A percentile compares a stretch with the other conserved stretches of the same genome.
phyloP scores from a whole-genome alignment of 2,329 filamentous ascomycete species.

The Stachybotrys chlorohalonatus region DNA sequence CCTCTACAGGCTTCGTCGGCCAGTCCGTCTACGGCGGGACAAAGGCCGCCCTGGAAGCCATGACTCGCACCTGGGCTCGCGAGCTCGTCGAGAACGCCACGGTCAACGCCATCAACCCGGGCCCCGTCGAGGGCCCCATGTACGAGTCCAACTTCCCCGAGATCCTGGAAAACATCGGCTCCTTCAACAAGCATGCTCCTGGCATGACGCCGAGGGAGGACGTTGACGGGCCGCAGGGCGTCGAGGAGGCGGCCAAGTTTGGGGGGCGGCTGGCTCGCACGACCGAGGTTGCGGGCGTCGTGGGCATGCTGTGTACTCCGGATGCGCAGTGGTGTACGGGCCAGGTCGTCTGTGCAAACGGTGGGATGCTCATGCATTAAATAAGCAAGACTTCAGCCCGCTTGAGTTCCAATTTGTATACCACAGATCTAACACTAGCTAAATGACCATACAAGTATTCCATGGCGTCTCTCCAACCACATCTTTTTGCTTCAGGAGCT shows the following conservation, averaged over 20 bases:
- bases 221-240: slow-evolving; percentile 6
- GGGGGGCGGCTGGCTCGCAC: slow-evolving; percentile 11
- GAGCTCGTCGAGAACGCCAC: slow-evolving; percentile 39
- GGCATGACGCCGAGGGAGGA: slow-evolving; percentile 1
- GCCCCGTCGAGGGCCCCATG: slow-evolving; percentile 37
- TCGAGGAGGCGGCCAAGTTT: slow-evolving; percentile 7
- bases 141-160: slow-evolving; percentile 15
- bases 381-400: neutral
- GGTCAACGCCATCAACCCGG: slow-evolving; percentile 43
- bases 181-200: slow-evolving; percentile 3
- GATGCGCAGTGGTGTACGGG: slow-evolving; percentile 4
- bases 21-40: slow-evolving; percentile 41
- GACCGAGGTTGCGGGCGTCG: slow-evolving; percentile 9
- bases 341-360: slow-evolving; percentile 2
- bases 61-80: slow-evolving; percentile 41
- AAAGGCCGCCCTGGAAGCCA: slow-evolving; percentile 43
- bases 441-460: no score
- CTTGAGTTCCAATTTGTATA: no score
- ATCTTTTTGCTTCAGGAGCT: no score
- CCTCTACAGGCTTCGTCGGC: slow-evolving; percentile 32
- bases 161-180: slow-evolving; percentile 5
- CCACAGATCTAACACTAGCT: no score
- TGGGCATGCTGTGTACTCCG: slow-evolving; percentile 2
- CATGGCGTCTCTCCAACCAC: no score
- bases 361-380: slow-evolving; percentile 4